These are phyloP conservation scores for Nemania sp. DNA, from an alignment of 2,329 filamentous ascomycete species.

Conservation along the genomic window DNA sequence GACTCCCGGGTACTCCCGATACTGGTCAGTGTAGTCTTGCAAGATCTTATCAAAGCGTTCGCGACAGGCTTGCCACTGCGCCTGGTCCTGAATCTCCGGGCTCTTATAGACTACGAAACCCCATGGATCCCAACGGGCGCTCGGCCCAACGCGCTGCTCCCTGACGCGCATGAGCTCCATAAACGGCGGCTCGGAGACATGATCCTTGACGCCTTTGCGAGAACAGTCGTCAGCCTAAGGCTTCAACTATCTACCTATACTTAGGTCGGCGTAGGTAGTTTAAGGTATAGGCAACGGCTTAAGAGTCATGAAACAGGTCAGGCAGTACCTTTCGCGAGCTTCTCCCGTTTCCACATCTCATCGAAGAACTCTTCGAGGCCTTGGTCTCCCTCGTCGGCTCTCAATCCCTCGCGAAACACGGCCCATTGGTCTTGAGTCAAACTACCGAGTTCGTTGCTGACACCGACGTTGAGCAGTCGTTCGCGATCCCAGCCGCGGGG, in stretches of 20 bases:
- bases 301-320: background rate
- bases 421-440: slow-evolving; percentile 16
- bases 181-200: slow-evolving; percentile 21
- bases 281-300: too few relatives aligned
- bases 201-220: slow-evolving; percentile 9
- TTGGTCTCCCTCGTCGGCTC: slow-evolving; percentile 22
- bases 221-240: background rate
- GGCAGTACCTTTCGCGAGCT: slow-evolving; percentile 12
- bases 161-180: slow-evolving; percentile 24
- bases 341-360: slow-evolving; percentile 23
- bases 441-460: slow-evolving; percentile 4
- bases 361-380: slow-evolving; percentile 24
- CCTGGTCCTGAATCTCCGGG: slow-evolving; percentile 18
- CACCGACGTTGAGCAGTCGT: slow-evolving; percentile 22
- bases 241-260: background rate
- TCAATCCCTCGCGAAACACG: slow-evolving; percentile 22
- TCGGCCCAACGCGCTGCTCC: slow-evolving; percentile 12
- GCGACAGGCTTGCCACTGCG: slow-evolving; percentile 22
- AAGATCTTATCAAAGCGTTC: slow-evolving; percentile 25
- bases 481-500: slow-evolving; percentile 29
- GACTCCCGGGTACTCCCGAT: slow-evolving; percentile 13
- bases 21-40: slow-evolving; percentile 10
- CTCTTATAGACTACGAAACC: slow-evolving; percentile 29
- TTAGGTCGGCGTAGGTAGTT: too few relatives aligned
- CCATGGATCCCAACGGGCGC: slow-evolving; percentile 24